Evolutionary conservation across 331 rosid species (phyloP), one percentile per base, ranked within the genome.

Genomic region (Quercus lobata): DNA sequence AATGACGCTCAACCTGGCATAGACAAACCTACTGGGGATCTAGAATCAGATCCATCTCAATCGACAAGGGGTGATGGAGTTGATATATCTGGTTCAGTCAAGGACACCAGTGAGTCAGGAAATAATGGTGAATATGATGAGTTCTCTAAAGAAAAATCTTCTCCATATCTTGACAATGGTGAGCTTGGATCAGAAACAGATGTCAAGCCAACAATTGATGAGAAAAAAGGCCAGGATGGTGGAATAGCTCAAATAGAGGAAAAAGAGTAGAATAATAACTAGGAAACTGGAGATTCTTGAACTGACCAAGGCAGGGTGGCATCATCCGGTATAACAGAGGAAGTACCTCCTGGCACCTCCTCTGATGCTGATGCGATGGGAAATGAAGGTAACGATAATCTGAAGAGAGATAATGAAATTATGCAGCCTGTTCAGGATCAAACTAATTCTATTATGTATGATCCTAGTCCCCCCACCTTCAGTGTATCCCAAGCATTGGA

Each of bases 401-500:
- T 81, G 83, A 89, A 82, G 83, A 83, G 69, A 77, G 92, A 90
- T 49, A 72, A 74, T 73, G 87, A 80, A 76, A 83, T 74, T 80
- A 30, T 52, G 25, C 93, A 84, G 75, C 80, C 82, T 68, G 71
- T 77, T 80, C 68, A 81, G 21, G 90, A 80, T 30, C 92, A 79
- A 78, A 32, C 86, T 17, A 79, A 84, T 73, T 75, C 97, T 63
- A 29, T 32, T 49, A 53, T 63, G 75, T 83, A 79, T 75, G 93
- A 75, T 75, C 73, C 96, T 53, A 76, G 49, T 66, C 6, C 34
- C 34, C 71, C 87, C 32, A 27, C 82, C 79, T 88, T 93, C 77
- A 87, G 75, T 58, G 94, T 93, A 85, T 89, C 98, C 82, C 90
- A 93, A 89, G 99, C 99, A 73, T 82, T 93, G 32, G 89, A 84